Base-by-base conservation (phyloP, 495 filamentous ascomycete species). In the Penicillium robsamsonii region DNA sequence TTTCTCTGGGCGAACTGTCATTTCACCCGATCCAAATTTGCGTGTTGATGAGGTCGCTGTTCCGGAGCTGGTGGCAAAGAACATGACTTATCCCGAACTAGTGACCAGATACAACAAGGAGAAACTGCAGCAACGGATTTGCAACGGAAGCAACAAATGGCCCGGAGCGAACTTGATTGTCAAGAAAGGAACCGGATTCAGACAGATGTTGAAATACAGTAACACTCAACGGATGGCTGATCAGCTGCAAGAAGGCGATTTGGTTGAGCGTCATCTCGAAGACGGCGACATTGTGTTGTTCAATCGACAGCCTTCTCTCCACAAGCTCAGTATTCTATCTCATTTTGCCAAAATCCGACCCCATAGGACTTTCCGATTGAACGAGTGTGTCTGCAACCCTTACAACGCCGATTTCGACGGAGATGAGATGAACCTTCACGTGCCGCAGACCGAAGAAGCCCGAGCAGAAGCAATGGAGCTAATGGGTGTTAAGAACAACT, bases 341-440 rank as follows among this genome's bases (percentile, higher is more conserved):
- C 94, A 98, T 74, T 86, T 85, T 63, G 94, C 86, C 56, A 96
- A 95, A 68, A 84, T 98, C 46, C 87, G 95, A 47, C 94, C 93
- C 6, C 93, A 96, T 84, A 86, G 93, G 67, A 98, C 94, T 0
- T 97, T 98, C 72, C 87, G 94, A 44, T 79, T 98, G 49, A 98
- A 98, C 67, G 94, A 98, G 68, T 97, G 94, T 82, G 94, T 95
- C 7, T 98, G 94, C 68, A 93, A 90, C 42, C 94, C 94, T 9
- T 98, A 98, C 81, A 98, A 98, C 72, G 94, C 94, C 43, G 94
- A 98, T 85, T 98, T 98, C 67, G 94, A 98, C 63, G 94, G 94
- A 61, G 94, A 98, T 59, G 94, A 98, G 71, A 98, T 98, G 94
- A 98, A 98, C 64, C 71, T 98, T 58, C 94, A 98, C 72, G 92